phyloP scores from a whole-genome alignment of 2,329 filamentous ascomycete species.

The Chlorencoelia australis region DNA sequence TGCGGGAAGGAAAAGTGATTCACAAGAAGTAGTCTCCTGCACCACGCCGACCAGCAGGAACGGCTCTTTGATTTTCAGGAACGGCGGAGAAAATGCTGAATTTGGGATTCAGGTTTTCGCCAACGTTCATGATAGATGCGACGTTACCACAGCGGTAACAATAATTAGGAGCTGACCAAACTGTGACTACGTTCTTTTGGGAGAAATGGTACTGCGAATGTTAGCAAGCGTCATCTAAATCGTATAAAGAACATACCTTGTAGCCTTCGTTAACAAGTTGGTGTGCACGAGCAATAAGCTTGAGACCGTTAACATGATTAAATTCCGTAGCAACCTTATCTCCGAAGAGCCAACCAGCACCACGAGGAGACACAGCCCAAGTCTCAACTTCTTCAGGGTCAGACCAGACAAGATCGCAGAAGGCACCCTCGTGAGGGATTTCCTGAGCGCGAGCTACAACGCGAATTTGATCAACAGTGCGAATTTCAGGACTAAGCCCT shows the following conservation, averaged over 20 bases:
- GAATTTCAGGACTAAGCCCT: slow-evolving; percentile 61
- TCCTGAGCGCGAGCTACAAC: slow-evolving; percentile 66
- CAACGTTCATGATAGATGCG: slow-evolving; percentile 79
- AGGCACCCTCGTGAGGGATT: slow-evolving; percentile 67
- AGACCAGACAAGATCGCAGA: slow-evolving; percentile 69
- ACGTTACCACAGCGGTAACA: slow-evolving; percentile 42
- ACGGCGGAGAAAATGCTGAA: slow-evolving; percentile 90
- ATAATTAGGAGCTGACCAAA: slow-evolving; percentile 46
- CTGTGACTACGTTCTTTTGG: slow-evolving; percentile 83
- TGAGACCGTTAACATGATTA: slow-evolving; percentile 65
- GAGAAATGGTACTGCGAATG: slow-evolving; percentile 70
- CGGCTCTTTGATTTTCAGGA: slow-evolving; percentile 73
- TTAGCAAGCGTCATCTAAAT: slow-evolving; percentile 22
- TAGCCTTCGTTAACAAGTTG: slow-evolving; percentile 70
- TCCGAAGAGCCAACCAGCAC: slow-evolving; percentile 43
- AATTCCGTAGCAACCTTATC: slow-evolving; percentile 69
- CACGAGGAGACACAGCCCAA: slow-evolving; percentile 59
- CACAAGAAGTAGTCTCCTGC: slow-evolving; percentile 60
- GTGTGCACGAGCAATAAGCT: slow-evolving; percentile 63
- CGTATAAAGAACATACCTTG: slow-evolving; percentile 38
- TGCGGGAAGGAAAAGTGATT: slow-evolving; percentile 5
- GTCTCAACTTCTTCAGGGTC: slow-evolving; percentile 64
- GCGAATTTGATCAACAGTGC: slow-evolving; percentile 65
- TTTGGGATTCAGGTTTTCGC: slow-evolving; percentile 73
- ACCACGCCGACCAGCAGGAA: slow-evolving; percentile 60